Base-by-base conservation (phyloP, 106 monocot species). In the Acanthochlamys bracteata region DNA sequence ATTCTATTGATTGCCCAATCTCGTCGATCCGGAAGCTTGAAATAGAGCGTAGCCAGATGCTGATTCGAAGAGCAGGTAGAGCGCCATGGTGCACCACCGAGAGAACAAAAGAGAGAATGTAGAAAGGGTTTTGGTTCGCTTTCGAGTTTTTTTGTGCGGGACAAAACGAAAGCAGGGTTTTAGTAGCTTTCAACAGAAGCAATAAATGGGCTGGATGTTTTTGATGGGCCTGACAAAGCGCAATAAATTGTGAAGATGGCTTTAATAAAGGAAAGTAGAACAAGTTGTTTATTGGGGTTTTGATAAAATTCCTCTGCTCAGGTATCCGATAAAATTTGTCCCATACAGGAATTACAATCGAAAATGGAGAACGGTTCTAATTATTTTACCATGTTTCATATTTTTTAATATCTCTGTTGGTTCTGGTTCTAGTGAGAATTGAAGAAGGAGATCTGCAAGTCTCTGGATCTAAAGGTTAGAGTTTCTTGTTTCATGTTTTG, bases 311-410 rank as follows among this genome's bases (percentile, higher is more conserved):
- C 6, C 83, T 74, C 85, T 86, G 85, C 75, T 82, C 80, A 71
- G 90, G 86, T 86, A 86, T 91, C 83, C 71, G 86, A 78, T 86
- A 86, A 86, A 83, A 91, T 91, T 91, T 83, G 86, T 86, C 86
- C 80, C 80, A 90, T 81, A 90, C 86, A 86, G 80, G 83, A 83
- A 90, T 90, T 86, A 90, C 90, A 90, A 73, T 86, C 86, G 83
- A 69, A 83, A 86, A 90, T 90, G 86, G 90, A 90, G 86, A 86
- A 90, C 86, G 86, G 90, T 90, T 86, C 78, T 83, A 90, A 86
- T 86, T 86, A 86, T 86, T 90, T 90, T 84, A 9, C 49, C 15
- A 49, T 49, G 2, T 17, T 33, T 33, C n/a, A n/a, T n/a, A n/a
- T 33, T 6, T 6, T 33, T 33, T 6, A 33, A 3, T 33, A 3